Percentiles rank a stretch among this genome's conserved stretches.
phyloP scores from a whole-genome alignment of 2,329 filamentous ascomycete species.

The Botryosphaeria agaves region DNA sequence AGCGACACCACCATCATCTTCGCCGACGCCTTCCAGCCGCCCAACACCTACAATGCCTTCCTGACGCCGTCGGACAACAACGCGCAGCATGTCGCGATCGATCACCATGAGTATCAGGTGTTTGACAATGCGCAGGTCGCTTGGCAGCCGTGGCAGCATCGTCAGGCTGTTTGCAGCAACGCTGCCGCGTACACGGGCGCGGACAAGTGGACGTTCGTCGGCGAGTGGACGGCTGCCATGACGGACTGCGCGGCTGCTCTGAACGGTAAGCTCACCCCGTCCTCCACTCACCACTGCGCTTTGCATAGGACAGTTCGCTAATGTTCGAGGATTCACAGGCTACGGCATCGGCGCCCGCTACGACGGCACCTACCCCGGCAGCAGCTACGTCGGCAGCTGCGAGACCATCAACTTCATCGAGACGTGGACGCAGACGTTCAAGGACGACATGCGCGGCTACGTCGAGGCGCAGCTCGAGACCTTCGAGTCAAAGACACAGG shows the following conservation, averaged over 20 bases:
- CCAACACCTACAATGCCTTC: slow-evolving; percentile 43
- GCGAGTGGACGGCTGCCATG: slow-evolving; percentile 52
- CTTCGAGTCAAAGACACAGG: slow-evolving; percentile 32
- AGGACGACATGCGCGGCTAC: slow-evolving; percentile 30
- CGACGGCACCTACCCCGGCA: slow-evolving; percentile 35
- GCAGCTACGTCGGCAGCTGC: slow-evolving; percentile 36
- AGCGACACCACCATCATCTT: slow-evolving; percentile 36
- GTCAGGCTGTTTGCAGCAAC: slow-evolving; percentile 37
- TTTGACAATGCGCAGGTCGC: slow-evolving; percentile 36
- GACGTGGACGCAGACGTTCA: slow-evolving; percentile 27
- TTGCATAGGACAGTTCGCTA: not conserved
- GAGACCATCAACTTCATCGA: slow-evolving; percentile 29
- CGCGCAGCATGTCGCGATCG: slow-evolving; percentile 39
- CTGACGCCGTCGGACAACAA: slow-evolving; percentile 33
- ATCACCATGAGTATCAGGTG: slow-evolving; percentile 53
- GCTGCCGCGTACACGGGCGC: slow-evolving; percentile 28
- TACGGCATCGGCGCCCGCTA: slow-evolving; percentile 42
- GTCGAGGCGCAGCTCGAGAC: slow-evolving; percentile 37
- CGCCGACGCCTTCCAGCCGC: slow-evolving; percentile 37
- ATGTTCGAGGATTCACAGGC: slow-evolving; percentile 23
- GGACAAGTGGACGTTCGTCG: slow-evolving; percentile 51
- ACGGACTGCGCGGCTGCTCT: slow-evolving; percentile 38
- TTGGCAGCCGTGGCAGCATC: slow-evolving; percentile 34
- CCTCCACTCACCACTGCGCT: not conserved
- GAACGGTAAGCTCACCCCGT: slow-evolving; percentile 17